These are phyloP conservation scores for Adansonia madagascariensis DNA, from an alignment of 441 rosid genomes.

Conservation along the genomic window DNA sequence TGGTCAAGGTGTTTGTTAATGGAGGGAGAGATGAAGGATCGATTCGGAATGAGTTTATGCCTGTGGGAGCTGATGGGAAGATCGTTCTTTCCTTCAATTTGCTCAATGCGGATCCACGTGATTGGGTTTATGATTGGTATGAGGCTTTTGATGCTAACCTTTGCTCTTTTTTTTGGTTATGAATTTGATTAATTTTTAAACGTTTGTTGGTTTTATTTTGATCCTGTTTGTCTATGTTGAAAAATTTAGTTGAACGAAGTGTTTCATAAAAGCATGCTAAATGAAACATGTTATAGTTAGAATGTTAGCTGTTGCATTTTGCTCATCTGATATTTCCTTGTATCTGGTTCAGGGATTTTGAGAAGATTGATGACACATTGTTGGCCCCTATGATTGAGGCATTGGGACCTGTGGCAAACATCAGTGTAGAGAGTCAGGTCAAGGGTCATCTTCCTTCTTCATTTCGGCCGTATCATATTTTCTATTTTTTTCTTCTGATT, in stretches of 20 bases:
- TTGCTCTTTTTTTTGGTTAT: not conserved
- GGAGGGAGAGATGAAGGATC: conserved; percentile 79
- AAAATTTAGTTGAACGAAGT: not conserved
- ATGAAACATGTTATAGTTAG: not conserved
- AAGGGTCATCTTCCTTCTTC: conserved; percentile 12
- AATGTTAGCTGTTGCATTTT: conserved; percentile 1
- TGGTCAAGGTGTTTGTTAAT: conserved; percentile 73
- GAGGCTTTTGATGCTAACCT: not conserved
- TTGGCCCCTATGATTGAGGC: conserved; percentile 73
- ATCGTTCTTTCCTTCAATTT: conserved; percentile 88
- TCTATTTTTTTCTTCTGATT: conserved; percentile 13
- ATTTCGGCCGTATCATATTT: not conserved
- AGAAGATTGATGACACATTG: conserved; percentile 61
- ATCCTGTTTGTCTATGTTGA: not conserved
- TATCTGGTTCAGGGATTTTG: conserved; percentile 70
- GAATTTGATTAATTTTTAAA: not conserved
- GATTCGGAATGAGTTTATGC: conserved; percentile 84
- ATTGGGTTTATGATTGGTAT: conserved; percentile 90
- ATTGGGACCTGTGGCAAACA: conserved; percentile 73
- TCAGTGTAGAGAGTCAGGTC: conserved; percentile 95
- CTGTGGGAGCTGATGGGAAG: conserved; percentile 92
- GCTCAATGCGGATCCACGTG: conserved; percentile 79
- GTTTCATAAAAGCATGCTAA: not conserved
- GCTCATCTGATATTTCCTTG: conserved; percentile 25
- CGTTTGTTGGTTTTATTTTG: not conserved